Percentiles rank a stretch among this genome's conserved stretches.
Evolutionary conservation across 495 filamentous ascomycete genomes (phyloP).

Genomic region (Articulospora tetracladia): DNA sequence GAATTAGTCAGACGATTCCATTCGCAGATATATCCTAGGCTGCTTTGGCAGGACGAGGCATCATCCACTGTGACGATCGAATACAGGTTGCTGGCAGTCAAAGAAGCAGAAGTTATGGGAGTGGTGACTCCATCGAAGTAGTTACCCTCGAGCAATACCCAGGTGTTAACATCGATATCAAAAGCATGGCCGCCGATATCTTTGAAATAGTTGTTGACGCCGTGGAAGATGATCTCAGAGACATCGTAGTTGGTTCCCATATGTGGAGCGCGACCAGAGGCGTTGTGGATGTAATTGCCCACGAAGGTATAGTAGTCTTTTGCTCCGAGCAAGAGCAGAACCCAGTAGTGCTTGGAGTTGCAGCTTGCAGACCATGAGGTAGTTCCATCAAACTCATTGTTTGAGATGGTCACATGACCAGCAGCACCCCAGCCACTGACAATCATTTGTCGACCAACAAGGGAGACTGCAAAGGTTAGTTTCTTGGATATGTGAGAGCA

Average conservation of each 20-base stretch:
- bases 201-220: background rate
- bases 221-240: background rate
- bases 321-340: background rate
- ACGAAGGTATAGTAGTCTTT: background rate
- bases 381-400: background rate
- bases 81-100: background rate
- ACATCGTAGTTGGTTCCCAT: background rate
- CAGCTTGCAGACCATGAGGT: background rate
- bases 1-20: background rate
- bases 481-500: too few relatives aligned
- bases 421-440: background rate
- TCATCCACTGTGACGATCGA: background rate
- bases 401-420: background rate
- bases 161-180: background rate
- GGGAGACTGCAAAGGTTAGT: background rate
- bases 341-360: background rate
- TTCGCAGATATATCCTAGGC: background rate
- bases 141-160: background rate
- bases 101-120: background rate
- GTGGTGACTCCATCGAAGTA: background rate
- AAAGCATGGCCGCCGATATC: background rate
- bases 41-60: background rate
- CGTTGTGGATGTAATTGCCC: background rate
- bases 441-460: background rate
- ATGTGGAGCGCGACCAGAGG: background rate